Percentiles rank a stretch among this genome's conserved stretches.
phyloP scores from a whole-genome alignment of 345 rosid species.

The Brassica rapa region DNA sequence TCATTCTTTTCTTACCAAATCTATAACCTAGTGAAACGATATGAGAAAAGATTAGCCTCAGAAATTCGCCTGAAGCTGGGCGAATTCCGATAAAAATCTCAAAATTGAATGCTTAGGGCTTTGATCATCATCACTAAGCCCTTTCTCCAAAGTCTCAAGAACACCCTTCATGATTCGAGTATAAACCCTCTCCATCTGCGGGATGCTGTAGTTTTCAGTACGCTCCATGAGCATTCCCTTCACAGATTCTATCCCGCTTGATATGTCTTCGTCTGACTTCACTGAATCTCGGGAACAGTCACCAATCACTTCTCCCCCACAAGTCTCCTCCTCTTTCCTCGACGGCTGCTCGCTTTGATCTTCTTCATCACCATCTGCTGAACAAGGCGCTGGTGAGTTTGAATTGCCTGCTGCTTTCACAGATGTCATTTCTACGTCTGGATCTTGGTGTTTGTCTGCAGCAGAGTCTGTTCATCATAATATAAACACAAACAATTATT shows the following conservation, averaged over 20 bases:
- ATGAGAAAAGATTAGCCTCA: slow-evolving; percentile 39
- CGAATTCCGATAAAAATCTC: slow-evolving; percentile 77
- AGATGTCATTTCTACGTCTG: slow-evolving; percentile 43
- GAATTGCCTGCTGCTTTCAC: slow-evolving; percentile 43
- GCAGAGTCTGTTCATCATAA: slow-evolving; percentile 43
- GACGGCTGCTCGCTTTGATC: slow-evolving; percentile 17
- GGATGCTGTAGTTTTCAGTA: slow-evolving; percentile 64
- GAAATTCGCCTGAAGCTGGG: slow-evolving; percentile 69
- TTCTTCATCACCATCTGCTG: slow-evolving; percentile 34
- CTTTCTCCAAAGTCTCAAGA: slow-evolving; percentile 55
- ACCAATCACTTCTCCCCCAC: slow-evolving; percentile 20
- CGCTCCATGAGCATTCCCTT: slow-evolving; percentile 56
- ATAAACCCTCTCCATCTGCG: slow-evolving; percentile 89
- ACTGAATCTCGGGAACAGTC: slow-evolving; percentile 33
- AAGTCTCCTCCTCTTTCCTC: slow-evolving; percentile 17
- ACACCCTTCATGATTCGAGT: slow-evolving; percentile 72
- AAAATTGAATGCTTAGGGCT: slow-evolving; percentile 69
- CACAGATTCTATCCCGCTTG: slow-evolving; percentile 44
- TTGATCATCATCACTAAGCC: slow-evolving; percentile 43
- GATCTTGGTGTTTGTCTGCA: slow-evolving; percentile 63
- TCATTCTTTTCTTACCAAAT: slow-evolving; percentile 11
- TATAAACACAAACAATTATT: slow-evolving; percentile 5
- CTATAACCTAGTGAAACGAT: slow-evolving; percentile 8
- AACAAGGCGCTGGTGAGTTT: slow-evolving; percentile 41
- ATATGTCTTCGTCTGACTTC: slow-evolving; percentile 51